Conservation (phyloP, 768 basidiomycete species). For the Fistulinella prunicolor region DNA sequence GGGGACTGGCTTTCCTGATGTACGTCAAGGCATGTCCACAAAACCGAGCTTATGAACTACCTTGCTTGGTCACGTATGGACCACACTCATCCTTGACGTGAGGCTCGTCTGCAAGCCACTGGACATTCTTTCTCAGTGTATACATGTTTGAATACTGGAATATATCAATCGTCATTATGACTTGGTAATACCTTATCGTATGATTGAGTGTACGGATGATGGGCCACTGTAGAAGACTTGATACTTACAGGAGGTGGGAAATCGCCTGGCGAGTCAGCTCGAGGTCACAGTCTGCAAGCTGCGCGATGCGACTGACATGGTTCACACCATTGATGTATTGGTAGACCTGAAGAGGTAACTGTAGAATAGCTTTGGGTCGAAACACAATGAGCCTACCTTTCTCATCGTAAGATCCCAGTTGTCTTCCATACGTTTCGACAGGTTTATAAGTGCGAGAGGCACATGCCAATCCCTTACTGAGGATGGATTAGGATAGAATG, state of each 20-base stretch:
- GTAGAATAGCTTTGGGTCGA: not conserved
- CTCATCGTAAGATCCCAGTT: conserved; percentile 97
- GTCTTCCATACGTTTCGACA: conserved; percentile 75
- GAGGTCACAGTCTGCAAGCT: conserved; percentile 86
- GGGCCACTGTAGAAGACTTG: not conserved
- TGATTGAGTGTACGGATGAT: conserved; percentile 3
- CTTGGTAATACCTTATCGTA: conserved; percentile 82
- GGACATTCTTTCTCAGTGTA: conserved; percentile 79
- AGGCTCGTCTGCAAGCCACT: conserved; percentile 81
- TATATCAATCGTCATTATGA: conserved; percentile 94
- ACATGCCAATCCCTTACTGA: conserved; percentile 93
- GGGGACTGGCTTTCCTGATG: conserved; percentile 53
- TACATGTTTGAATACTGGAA: conserved; percentile 99
- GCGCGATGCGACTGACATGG: conserved; percentile 87
- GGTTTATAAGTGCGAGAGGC: conserved; percentile 83
- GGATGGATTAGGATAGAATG: conserved; percentile 94
- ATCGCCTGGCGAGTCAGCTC: conserved; percentile 82
- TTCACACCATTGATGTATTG: conserved; percentile 87
- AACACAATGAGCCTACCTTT: conserved; percentile 49
- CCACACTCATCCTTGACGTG: conserved; percentile 91
- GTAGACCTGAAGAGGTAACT: conserved; percentile 47
- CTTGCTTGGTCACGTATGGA: conserved; percentile 80
- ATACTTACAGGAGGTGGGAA: conserved; percentile 81
- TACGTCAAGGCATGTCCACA: conserved; percentile 1
- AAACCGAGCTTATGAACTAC: conserved; percentile 31